These are phyloP conservation scores for Ceratobasidium sp. DNA, from an alignment of 1,284 basidiomycete genomes.

Conservation along the genomic window DNA sequence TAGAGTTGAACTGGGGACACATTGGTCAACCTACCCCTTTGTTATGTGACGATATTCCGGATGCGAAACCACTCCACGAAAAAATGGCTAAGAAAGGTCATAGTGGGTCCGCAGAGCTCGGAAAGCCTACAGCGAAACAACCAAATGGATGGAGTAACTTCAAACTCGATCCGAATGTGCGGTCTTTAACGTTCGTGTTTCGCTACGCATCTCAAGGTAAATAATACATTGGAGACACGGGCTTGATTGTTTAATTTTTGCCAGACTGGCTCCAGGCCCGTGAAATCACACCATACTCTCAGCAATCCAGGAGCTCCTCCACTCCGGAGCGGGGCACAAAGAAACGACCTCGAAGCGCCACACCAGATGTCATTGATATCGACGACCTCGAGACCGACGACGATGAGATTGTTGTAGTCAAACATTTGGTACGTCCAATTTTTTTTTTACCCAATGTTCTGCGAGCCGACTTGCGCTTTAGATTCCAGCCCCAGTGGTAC, in stretches of 20 bases:
- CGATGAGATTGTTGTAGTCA: conserved; percentile 15
- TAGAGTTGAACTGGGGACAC: not conserved
- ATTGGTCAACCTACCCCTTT: too few species aligned
- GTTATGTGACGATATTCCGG: not conserved
- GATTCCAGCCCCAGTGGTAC: not conserved
- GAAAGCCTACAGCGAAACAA: not conserved
- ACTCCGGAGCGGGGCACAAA: not conserved
- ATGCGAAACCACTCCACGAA: conserved; percentile 1
- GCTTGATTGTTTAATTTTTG: not conserved
- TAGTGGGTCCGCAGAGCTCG: not conserved
- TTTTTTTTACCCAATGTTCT: not conserved
- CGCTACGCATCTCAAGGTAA: conserved; percentile 19
- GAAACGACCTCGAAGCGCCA: not conserved
- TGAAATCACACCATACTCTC: not conserved
- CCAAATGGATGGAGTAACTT: not conserved
- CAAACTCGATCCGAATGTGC: not conserved
- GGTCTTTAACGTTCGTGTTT: not conserved
- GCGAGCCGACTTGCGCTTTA: not conserved
- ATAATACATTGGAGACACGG: not conserved
- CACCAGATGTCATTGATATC: not conserved
- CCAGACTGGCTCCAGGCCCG: conserved; percentile 13
- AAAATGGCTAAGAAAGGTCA: conserved; percentile 18
- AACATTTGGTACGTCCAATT: conserved; percentile 8
- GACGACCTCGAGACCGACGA: conserved; percentile 12
- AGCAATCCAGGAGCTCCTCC: not conserved